A percentile compares a stretch with the other conserved stretches of the same genome.
Evolutionary conservation across 768 basidiomycete genomes (phyloP).

Genomic region (Rhizopogon sp.): DNA sequence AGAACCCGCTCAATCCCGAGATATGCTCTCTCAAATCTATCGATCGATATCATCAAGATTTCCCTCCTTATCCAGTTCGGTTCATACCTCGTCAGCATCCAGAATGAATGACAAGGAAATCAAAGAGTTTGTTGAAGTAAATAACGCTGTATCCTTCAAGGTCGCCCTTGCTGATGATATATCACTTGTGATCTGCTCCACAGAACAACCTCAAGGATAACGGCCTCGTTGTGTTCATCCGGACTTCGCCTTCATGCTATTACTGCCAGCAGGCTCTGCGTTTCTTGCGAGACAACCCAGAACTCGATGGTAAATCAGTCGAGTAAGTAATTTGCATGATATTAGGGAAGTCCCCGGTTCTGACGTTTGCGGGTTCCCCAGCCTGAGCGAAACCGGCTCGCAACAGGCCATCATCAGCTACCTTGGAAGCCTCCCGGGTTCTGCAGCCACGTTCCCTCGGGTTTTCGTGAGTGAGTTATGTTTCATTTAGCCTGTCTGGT

Average conservation of each 20-base stretch:
- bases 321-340: neutral
- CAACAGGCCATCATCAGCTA: neutral
- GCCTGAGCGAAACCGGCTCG: neutral
- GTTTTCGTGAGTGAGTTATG: neutral
- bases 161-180: neutral
- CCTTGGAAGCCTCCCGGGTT: neutral
- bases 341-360: neutral
- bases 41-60: slow-evolving; percentile 5
- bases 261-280: neutral
- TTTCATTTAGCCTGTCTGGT: neutral
- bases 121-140: neutral
- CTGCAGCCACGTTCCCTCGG: neutral
- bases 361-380: neutral
- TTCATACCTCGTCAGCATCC: neutral
- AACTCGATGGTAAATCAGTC: neutral
- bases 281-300: neutral
- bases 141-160: neutral
- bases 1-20: neutral
- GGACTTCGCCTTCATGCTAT: neutral
- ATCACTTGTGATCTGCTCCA: too few species aligned
- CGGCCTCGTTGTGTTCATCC: neutral
- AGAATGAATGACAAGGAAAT: neutral
- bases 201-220: neutral
- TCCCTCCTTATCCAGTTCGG: neutral
- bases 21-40: slow-evolving; percentile 5